These are phyloP conservation scores for Xylaria polymorpha DNA, from an alignment of 2,329 filamentous ascomycete genomes.

Conservation along the genomic window DNA sequence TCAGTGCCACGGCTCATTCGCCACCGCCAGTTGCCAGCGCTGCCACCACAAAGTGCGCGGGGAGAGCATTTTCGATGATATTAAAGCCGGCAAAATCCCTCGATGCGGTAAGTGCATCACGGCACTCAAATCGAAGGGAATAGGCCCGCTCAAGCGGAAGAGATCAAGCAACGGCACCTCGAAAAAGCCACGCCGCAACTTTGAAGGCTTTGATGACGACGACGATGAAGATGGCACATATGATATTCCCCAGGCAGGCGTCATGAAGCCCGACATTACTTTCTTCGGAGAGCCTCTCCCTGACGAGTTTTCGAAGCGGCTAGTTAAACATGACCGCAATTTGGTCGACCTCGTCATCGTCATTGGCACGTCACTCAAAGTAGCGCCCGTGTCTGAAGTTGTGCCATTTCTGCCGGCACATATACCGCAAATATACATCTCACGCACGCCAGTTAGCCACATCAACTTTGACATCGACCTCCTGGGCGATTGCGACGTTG, in stretches of 20 bases:
- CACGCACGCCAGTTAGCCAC: slow-evolving; percentile 83
- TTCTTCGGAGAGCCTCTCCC: slow-evolving; percentile 96
- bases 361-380: slow-evolving; percentile 95
- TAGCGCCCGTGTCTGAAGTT: slow-evolving; percentile 93
- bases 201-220: slow-evolving; percentile 59
- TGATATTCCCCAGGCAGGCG: slow-evolving; percentile 74
- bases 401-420: slow-evolving; percentile 81
- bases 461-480: slow-evolving; percentile 97
- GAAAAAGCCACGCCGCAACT: slow-evolving; percentile 49
- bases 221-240: slow-evolving; percentile 66
- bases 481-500: slow-evolving; percentile 92
- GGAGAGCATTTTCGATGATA: slow-evolving; percentile 81
- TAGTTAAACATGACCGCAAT: slow-evolving; percentile 84
- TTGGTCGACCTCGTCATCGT: slow-evolving; percentile 90
- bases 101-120: slow-evolving; percentile 78
- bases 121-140: slow-evolving; percentile 59
- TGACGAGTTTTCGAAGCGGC: slow-evolving; percentile 80
- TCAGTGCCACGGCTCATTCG: slow-evolving; percentile 97
- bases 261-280: slow-evolving; percentile 98
- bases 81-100: slow-evolving; percentile 80
- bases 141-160: slow-evolving; percentile 65
- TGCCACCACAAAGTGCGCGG: slow-evolving; percentile 81
- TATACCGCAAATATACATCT: slow-evolving; percentile 92
- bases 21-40: slow-evolving; percentile 87
- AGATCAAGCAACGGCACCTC: slow-evolving; percentile 58